phyloP scores from a whole-genome alignment of 164 flowering plant species.

The Kalanchoe fedtschenkoi region DNA sequence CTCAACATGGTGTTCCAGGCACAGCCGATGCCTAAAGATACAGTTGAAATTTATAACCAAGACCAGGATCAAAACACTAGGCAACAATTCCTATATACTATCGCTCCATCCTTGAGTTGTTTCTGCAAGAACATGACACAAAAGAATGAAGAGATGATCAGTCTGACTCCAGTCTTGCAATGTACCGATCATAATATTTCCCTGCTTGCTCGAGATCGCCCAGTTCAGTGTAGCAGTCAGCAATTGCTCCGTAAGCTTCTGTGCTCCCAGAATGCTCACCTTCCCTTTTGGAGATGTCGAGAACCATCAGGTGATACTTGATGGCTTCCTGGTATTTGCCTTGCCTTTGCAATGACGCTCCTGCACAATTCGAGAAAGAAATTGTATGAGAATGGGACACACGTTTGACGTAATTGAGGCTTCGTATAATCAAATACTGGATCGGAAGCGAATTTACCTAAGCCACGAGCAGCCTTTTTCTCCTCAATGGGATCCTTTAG shows the following conservation, averaged over 20 bases:
- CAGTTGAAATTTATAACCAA: too few relatives aligned
- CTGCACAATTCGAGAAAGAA: conserved; percentile 19
- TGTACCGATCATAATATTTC: conserved; percentile 65
- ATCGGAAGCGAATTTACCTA: conserved; percentile 40
- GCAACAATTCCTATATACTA: too few relatives aligned
- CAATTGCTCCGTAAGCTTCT: conserved; percentile 94
- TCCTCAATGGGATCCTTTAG: conserved; percentile 69
- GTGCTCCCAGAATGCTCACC: conserved; percentile 80
- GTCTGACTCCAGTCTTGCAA: conserved; percentile 60
- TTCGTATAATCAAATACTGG: not conserved
- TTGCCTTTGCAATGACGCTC: conserved; percentile 84
- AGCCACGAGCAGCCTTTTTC: conserved; percentile 93
- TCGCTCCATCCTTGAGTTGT: too few relatives aligned
- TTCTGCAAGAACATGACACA: not conserved
- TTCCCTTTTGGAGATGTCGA: conserved; percentile 52
- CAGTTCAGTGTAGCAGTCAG: conserved; percentile 95
- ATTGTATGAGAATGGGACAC: not conserved
- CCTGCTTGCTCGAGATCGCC: conserved; percentile 87
- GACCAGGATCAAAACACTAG: too few relatives aligned
- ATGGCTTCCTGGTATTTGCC: conserved; percentile 77
- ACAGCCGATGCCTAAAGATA: too few relatives aligned
- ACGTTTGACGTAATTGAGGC: not conserved
- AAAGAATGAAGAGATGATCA: conserved; percentile 8
- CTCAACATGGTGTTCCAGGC: too few relatives aligned
- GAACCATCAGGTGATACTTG: conserved; percentile 72